phyloP scores from a whole-genome alignment of 2,329 filamentous ascomycete species.

The Neopestalotiopsis clavispora region DNA sequence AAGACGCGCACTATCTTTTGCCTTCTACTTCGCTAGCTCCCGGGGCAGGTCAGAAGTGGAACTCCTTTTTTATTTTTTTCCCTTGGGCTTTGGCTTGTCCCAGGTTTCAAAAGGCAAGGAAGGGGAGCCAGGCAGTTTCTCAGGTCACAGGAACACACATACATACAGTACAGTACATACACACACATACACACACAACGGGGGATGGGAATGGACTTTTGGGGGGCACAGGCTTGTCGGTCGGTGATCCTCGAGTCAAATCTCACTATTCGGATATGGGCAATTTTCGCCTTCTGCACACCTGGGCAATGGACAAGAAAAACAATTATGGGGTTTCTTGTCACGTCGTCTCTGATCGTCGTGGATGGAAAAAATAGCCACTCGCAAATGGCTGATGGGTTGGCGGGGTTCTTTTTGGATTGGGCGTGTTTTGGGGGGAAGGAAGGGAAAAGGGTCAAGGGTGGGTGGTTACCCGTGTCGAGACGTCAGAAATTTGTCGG shows the following conservation, averaged over 20 bases:
- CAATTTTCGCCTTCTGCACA: conserved; percentile 4
- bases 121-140: neutral
- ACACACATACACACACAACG: too few relatives aligned
- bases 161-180: too few relatives aligned
- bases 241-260: conserved; percentile 3
- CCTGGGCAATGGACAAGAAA: conserved; percentile 5
- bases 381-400: neutral
- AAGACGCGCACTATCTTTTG: conserved; percentile 8
- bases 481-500: conserved; percentile 17
- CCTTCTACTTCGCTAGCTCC: neutral
- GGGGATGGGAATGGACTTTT: neutral
- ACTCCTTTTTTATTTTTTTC: neutral
- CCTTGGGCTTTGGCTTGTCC: conserved; percentile 8
- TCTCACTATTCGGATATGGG: neutral
- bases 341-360: conserved; percentile 10
- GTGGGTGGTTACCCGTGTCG: conserved; percentile 11
- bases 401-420: conserved; percentile 13
- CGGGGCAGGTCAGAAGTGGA: neutral
- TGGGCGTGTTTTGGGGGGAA: conserved; percentile 5
- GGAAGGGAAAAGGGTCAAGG: conserved; percentile 12
- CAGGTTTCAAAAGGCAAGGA: conserved; percentile 10
- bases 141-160: neutral
- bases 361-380: neutral
- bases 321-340: neutral
- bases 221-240: neutral